phyloP scores from a whole-genome alignment of 2,329 filamentous ascomycete genomes.

The Chaetomium strumarium region DNA sequence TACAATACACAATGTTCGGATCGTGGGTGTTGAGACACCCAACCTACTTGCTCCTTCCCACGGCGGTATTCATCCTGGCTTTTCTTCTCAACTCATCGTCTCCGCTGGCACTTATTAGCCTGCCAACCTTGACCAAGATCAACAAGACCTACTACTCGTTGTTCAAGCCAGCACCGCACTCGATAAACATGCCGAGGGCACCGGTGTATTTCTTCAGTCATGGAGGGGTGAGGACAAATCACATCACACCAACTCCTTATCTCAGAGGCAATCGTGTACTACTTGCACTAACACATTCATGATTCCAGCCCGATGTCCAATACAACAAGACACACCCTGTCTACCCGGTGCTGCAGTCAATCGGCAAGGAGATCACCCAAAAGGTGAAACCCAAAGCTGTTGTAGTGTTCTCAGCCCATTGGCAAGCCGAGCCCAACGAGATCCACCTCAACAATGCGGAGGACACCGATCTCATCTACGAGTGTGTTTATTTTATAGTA shows the following conservation, averaged over 20 bases:
- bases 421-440: constrained; percentile 53
- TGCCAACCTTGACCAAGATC: constrained; percentile 11
- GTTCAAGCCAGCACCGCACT: constrained; percentile 5
- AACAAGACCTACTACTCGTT: constrained; percentile 10
- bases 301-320: constrained; percentile 39
- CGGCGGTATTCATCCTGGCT: constrained; percentile 19
- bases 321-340: constrained; percentile 59
- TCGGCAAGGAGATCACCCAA: constrained; percentile 64
- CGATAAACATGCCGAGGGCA: constrained; percentile 26
- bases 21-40: constrained; percentile 12
- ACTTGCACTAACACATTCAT: constrained; percentile 8
- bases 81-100: constrained; percentile 12
- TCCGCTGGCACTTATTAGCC: constrained; percentile 4
- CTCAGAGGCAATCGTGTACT: neutral
- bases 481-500: constrained; percentile 36
- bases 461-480: constrained; percentile 62
- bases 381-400: constrained; percentile 66
- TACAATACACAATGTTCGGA: constrained; percentile 17
- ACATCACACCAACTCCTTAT: neutral
- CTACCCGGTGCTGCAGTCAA: constrained; percentile 55
- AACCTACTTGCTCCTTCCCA: constrained; percentile 17
- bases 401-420: constrained; percentile 73
- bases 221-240: constrained; percentile 38
- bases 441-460: constrained; percentile 63
- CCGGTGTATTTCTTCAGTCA: constrained; percentile 48